Evolutionary conservation across 73 alveolate genomes (phyloP).

Genomic region (Tetrahymena borealis): DNA sequence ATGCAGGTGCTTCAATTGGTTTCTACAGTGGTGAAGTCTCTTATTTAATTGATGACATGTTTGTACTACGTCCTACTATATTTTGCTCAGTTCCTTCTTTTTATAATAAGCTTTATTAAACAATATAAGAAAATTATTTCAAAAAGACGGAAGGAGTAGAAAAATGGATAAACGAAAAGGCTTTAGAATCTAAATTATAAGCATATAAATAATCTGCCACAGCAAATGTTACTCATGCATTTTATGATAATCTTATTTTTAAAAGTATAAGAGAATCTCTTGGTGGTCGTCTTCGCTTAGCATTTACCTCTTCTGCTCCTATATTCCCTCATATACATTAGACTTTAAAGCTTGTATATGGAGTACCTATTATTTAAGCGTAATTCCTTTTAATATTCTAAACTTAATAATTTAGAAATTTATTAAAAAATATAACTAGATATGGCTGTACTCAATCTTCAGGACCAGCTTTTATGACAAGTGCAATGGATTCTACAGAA

Average conservation of each 20-base stretch:
- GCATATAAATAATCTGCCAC: not conserved
- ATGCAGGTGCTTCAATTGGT: slow-evolving; percentile 72
- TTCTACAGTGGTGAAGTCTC: slow-evolving; percentile 80
- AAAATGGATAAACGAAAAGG: slow-evolving; percentile 4
- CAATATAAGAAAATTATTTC: slow-evolving; percentile 51
- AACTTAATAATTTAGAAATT: slow-evolving; percentile 25
- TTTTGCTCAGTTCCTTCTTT: slow-evolving; percentile 33
- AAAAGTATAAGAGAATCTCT: slow-evolving; percentile 30
- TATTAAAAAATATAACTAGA: slow-evolving; percentile 18
- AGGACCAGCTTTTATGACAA: slow-evolving; percentile 54
- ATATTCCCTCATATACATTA: slow-evolving; percentile 9
- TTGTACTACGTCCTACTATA: slow-evolving; percentile 58
- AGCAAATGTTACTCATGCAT: slow-evolving; percentile 53
- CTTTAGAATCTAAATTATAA: slow-evolving; percentile 36
- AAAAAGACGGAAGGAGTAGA: slow-evolving; percentile 27
- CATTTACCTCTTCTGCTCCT: not conserved
- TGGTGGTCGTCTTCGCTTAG: not conserved
- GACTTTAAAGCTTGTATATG: slow-evolving; percentile 61
- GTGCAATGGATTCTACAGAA: slow-evolving; percentile 41
- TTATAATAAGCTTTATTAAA: slow-evolving; percentile 60
- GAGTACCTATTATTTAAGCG: slow-evolving; percentile 62
- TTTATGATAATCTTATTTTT: slow-evolving; percentile 59
- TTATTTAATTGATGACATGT: slow-evolving; percentile 74
- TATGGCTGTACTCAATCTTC: slow-evolving; percentile 60
- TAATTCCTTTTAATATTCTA: slow-evolving; percentile 45